Base-by-base conservation (phyloP, 805 yeast genomes). In the Lipomyces kockii region DNA sequence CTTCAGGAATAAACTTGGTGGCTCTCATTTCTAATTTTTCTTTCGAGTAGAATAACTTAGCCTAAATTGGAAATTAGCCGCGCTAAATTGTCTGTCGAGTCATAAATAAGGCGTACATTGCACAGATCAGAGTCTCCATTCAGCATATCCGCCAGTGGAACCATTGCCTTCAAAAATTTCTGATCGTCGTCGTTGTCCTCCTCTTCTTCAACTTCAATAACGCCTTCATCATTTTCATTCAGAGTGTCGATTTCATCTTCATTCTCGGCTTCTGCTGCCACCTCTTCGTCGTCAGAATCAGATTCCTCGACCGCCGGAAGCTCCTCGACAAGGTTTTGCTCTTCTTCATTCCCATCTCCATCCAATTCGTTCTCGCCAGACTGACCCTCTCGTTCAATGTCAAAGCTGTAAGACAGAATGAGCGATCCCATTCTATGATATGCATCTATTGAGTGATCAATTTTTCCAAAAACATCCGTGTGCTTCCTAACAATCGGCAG, bases 401-500 rank as follows among this genome's bases (percentile, higher is more conserved):
- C 99, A 78, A 95, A 94, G 0, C 97, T 90, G 74, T 94, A 94
- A 0, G 97, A 85, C 91, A 92, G 86, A 58, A 95, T 90, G 17
- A 90, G 79, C 53, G 92, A 87, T 0, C 97, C 98, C 67, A 90
- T 86, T 49, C 83, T 80, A 71, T 88, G 88, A 76, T 90, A 95
- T 11, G 84, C 85, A 1, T 85, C 87, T 56, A 86, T 75, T 0
- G 89, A 78, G 1, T 84, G 76, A 9, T 76, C 75, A 2, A 68
- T 68, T n/a, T 61, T 66, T 20, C 56, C 58, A 56, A 76, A 65
- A 32, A 67, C 66, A 2, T 66, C 74, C 1, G 71, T 61, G 46
- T 74, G 68, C 52, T 54, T 74, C 69, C 56, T 79, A 68, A 70
- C 82, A 64, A 69, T 79, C 77, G 86, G 81, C 9, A 85, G 82